Base-by-base conservation (phyloP, 768 basidiomycete species). In the Rhizopogon vesiculosus region DNA sequence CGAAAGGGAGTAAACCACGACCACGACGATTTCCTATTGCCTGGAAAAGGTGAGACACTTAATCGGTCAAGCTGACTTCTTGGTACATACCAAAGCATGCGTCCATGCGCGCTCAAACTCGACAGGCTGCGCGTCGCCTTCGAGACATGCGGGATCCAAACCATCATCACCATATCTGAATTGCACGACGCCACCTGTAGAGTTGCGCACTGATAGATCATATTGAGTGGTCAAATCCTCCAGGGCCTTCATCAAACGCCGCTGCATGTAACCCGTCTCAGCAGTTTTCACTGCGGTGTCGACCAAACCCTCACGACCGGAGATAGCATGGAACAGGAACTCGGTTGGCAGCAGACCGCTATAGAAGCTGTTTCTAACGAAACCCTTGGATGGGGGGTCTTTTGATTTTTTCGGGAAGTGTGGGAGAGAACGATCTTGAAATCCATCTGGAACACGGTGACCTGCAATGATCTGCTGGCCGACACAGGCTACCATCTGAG, bases 201-300 rank as follows among this genome's bases (percentile, higher is more conserved):
- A 95, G 70, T 95, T 98, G 31, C 97, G 83, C 22, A 99, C 96
- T 8, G 93, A 93, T 22, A 93, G 73, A 71, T 99, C 97, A 68
- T 99, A 99, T 55, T 96, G 93, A 0, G 91, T 93, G 3, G 92
- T 93, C 39, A 99, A 76, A 74, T 99, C 97, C 67, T 99, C 97
- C 61, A 99, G 72, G 2, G 96, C 96, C 69, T 99, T 99, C 97
- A 99, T 98, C 58, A 99, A 72, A 55, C 97, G 91, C 49, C 97
- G 85, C 66, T 96, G 93, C 96, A 99, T 99, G 75, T 99, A 99
- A 42, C 97, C 97, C 1, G 97, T 99, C 72, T 99, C 97, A 13
- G 97, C 97, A 0, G 97, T 99, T 75, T 99, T 99, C 72, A 99
- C 97, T 25, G 97, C 97, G 0, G 97, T 99, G 74, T 99, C 97